Conservation (phyloP, 1,139 yeast genomes). For the Arxiozyma slooffiae region DNA sequence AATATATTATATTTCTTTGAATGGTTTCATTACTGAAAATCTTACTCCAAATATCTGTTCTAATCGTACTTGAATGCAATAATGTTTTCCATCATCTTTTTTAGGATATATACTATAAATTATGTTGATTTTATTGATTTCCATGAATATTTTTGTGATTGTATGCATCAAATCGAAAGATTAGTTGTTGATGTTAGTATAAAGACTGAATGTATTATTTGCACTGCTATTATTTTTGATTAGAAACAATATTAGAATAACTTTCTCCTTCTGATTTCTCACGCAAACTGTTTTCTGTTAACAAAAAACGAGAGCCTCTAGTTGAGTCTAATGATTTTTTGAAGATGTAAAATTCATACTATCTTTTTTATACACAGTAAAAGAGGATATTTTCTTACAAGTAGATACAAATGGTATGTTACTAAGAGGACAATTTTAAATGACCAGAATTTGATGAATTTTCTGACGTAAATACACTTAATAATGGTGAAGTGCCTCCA, state of each 20-base stretch:
- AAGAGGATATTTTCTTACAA: constrained; percentile 12
- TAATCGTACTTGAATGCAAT: neutral
- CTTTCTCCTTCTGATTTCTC: neutral
- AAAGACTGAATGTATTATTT: neutral
- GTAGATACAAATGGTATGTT: constrained; percentile 14
- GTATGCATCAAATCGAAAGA: neutral
- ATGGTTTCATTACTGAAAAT: constrained; percentile 7
- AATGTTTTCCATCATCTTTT: neutral
- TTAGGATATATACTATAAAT: neutral
- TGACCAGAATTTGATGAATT: neutral
- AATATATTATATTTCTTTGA: constrained; percentile 8
- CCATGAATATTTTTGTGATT: neutral
- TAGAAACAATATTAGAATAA: neutral
- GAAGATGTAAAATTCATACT: constrained; percentile 6
- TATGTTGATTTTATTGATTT: neutral
- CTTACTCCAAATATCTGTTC: neutral
- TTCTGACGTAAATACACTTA: constrained; percentile 18
- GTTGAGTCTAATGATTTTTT: constrained; percentile 5
- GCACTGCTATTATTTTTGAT: neutral
- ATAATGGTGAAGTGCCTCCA: constrained; percentile 24
- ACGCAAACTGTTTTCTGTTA: neutral
- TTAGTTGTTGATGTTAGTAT: neutral
- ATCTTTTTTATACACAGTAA: constrained; percentile 5
- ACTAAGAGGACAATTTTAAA: constrained; percentile 2
- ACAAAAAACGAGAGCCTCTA: neutral